phyloP scores from a whole-genome alignment of 2,329 filamentous ascomycete species.

The Fusarium sp. region DNA sequence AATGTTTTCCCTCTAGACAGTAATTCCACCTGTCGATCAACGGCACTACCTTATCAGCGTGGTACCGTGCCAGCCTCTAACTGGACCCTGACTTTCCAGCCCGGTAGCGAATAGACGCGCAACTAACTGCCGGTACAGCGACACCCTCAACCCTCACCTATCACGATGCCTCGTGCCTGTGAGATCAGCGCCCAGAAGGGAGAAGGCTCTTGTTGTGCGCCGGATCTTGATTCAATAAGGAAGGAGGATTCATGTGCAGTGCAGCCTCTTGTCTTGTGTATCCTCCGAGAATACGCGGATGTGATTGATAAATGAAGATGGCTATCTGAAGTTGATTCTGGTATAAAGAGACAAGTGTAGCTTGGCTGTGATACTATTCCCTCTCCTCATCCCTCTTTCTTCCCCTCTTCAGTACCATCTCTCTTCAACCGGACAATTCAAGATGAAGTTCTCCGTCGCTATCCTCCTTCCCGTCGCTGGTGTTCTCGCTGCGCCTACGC shows the following conservation, averaged over 20 bases:
- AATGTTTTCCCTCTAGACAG: not conserved
- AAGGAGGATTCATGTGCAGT: conserved; percentile 23
- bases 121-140: conserved; percentile 1
- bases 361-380: not conserved
- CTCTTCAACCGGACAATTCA: conserved; percentile 15
- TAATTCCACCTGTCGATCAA: conserved; percentile 20
- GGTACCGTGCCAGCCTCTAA: conserved; percentile 21
- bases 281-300: conserved; percentile 7
- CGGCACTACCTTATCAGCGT: conserved; percentile 32
- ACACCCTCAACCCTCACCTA: conserved; percentile 18
- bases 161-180: conserved; percentile 35
- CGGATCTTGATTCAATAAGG: conserved; percentile 28
- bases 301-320: conserved; percentile 1
- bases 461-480: conserved; percentile 42
- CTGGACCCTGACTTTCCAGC: conserved; percentile 25
- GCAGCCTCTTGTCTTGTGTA: not conserved
- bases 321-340: not conserved
- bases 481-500: conserved; percentile 47
- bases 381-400: not conserved
- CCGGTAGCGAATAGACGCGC: conserved; percentile 11
- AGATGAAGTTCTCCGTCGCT: conserved; percentile 49
- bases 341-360: conserved; percentile 27
- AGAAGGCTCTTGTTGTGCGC: conserved; percentile 14
- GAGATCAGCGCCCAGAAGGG: conserved; percentile 30
- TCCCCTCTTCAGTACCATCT: not conserved